Conservation (phyloP, 148 eudicot genomes). For the Bassia scoparia region DNA sequence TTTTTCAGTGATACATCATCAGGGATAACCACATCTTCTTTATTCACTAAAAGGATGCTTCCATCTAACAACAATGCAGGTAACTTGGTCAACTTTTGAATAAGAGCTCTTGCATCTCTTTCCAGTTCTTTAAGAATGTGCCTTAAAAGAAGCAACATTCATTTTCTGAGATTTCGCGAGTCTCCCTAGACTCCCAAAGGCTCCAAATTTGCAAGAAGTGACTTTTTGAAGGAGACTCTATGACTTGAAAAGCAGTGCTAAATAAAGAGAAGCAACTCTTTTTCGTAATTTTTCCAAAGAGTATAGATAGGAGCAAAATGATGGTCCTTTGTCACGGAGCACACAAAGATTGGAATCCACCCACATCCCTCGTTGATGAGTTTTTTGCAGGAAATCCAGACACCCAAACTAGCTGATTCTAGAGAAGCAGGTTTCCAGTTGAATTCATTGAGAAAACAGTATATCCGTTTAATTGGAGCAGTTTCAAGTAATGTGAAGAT, state of each 20-base stretch:
- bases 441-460: slow-evolving; percentile 24
- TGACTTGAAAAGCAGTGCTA: slow-evolving; percentile 17
- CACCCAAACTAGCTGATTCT: not conserved
- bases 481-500: slow-evolving; percentile 26
- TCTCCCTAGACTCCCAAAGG: slow-evolving; percentile 18
- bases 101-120: slow-evolving; percentile 6
- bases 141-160: slow-evolving; percentile 24
- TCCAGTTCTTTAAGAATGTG: slow-evolving; percentile 21
- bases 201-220: slow-evolving; percentile 28
- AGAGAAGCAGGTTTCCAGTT: slow-evolving; percentile 20
- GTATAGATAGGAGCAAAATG: slow-evolving; percentile 17
- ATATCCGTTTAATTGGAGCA: slow-evolving; percentile 21
- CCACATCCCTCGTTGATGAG: slow-evolving; percentile 22
- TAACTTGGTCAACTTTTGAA: slow-evolving; percentile 20
- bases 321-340: slow-evolving; percentile 7
- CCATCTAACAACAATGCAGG: slow-evolving; percentile 11
- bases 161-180: not conserved
- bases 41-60: slow-evolving; percentile 9
- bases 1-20: slow-evolving; percentile 26
- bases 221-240: slow-evolving; percentile 19
- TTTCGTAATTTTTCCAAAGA: slow-evolving; percentile 21
- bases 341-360: slow-evolving; percentile 25
- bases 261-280: slow-evolving; percentile 23
- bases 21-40: slow-evolving; percentile 18
- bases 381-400: slow-evolving; percentile 21